phyloP scores from a whole-genome alignment of 768 basidiomycete genomes.

The Mrakia frigida region DNA sequence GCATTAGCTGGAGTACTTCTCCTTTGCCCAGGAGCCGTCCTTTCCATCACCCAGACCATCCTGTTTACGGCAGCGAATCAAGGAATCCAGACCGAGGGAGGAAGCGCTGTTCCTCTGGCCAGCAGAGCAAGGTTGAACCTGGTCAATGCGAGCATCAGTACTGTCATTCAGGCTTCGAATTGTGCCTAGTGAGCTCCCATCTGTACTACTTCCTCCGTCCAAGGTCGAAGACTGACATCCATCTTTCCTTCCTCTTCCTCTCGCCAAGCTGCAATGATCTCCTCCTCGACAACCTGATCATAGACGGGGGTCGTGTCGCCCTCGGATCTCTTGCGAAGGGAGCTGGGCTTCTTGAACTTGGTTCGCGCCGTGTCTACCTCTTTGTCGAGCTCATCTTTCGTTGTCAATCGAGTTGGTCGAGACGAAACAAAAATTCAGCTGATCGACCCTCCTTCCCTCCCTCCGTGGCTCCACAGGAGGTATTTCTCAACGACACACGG shows the following conservation, averaged over 20 bases:
- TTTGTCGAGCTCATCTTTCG: background rate
- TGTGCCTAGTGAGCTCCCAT: background rate
- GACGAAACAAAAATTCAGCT: too few relatives aligned
- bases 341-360: constrained; percentile 8
- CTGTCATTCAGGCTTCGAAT: background rate
- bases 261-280: constrained; percentile 21
- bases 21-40: background rate
- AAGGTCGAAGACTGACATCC: background rate
- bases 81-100: constrained; percentile 9
- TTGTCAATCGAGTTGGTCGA: too few relatives aligned
- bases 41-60: constrained; percentile 4
- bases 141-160: background rate
- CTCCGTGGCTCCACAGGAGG: background rate
- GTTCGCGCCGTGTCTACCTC: background rate
- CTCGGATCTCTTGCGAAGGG: constrained; percentile 5
- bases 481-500: background rate
- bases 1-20: background rate
- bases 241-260: too few relatives aligned
- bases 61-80: constrained; percentile 4
- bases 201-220: background rate
- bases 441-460: too few relatives aligned
- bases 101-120: background rate
- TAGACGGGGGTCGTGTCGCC: background rate
- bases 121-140: background rate
- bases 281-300: background rate